A percentile compares a stretch with the other conserved stretches of the same genome.
These are phyloP conservation scores for Stachybotrys chartarum DNA, from an alignment of 2,329 filamentous ascomycete species.

Conservation along the genomic window DNA sequence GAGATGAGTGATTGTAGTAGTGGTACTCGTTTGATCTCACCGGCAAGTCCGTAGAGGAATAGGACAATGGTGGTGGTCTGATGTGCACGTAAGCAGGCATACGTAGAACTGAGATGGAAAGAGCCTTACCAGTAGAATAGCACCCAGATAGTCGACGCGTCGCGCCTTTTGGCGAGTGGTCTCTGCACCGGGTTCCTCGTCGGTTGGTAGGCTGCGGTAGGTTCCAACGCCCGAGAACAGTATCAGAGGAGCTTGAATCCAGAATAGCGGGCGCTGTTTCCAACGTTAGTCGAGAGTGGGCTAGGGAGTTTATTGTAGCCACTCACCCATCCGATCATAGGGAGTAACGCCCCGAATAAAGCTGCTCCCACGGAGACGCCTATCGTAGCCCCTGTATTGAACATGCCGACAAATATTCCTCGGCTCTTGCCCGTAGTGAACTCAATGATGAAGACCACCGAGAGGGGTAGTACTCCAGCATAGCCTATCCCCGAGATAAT, in stretches of 20 bases:
- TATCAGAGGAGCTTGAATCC: constrained; percentile 59
- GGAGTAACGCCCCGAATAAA: constrained; percentile 58
- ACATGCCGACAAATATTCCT: constrained; percentile 65
- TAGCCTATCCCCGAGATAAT: constrained; percentile 61
- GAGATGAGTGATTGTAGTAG: constrained; percentile 50
- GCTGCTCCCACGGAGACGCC: constrained; percentile 67
- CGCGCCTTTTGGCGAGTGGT: constrained; percentile 48
- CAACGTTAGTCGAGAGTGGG: constrained; percentile 2
- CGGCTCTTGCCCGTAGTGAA: constrained; percentile 59
- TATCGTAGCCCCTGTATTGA: constrained; percentile 66
- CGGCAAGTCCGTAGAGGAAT: constrained; percentile 65
- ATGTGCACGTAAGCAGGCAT: constrained; percentile 3
- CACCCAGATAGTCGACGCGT: constrained; percentile 69
- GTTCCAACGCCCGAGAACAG: constrained; percentile 55
- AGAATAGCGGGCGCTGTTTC: constrained; percentile 61
- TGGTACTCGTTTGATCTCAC: constrained; percentile 50
- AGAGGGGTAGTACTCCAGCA: constrained; percentile 65
- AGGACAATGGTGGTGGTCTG: constrained; percentile 59
- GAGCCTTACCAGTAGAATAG: constrained; percentile 50
- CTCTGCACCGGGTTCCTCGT: constrained; percentile 5
- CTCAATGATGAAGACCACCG: constrained; percentile 71
- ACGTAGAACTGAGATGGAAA: too few species aligned
- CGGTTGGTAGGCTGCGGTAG: constrained; percentile 56
- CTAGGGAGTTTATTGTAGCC: not conserved
- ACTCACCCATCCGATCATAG: constrained; percentile 62